Percentiles rank a stretch among this genome's conserved stretches.
Conservation (phyloP, 805 yeast genomes). For the Middelhovenomyces tepae region DNA sequence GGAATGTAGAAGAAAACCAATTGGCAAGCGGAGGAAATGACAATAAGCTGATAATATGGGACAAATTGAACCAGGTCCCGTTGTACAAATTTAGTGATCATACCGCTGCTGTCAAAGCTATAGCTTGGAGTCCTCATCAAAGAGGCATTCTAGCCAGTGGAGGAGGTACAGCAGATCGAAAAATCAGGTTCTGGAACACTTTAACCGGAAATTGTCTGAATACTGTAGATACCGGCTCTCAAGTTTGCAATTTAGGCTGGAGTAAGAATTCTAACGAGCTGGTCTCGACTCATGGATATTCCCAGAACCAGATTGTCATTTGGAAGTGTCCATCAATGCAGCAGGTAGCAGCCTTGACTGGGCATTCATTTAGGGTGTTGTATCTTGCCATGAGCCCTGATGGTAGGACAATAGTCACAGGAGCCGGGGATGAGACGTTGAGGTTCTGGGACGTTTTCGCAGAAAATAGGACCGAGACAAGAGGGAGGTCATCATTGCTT, state of each 20-base stretch:
- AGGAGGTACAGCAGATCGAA: conserved; percentile 92
- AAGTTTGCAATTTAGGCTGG: conserved; percentile 92
- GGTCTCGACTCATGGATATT: conserved; percentile 91
- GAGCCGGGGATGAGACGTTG: conserved; percentile 88
- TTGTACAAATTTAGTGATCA: conserved; percentile 71
- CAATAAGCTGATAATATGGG: conserved; percentile 81
- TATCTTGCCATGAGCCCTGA: conserved; percentile 89
- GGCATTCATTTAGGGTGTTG: conserved; percentile 87
- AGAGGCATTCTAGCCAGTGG: conserved; percentile 90
- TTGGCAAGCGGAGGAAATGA: conserved; percentile 96
- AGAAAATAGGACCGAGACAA: conserved; percentile 52
- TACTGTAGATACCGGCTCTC: conserved; percentile 92
- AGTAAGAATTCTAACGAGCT: conserved; percentile 84
- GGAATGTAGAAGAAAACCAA: conserved; percentile 88
- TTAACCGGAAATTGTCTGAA: conserved; percentile 61
- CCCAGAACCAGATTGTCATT: conserved; percentile 78
- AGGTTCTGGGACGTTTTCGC: conserved; percentile 95
- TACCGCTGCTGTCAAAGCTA: conserved; percentile 91
- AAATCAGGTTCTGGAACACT: conserved; percentile 88
- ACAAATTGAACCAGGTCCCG: conserved; percentile 62
- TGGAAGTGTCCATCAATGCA: conserved; percentile 94
- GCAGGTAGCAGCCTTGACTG: conserved; percentile 87
- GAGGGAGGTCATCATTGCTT: conserved; percentile 53
- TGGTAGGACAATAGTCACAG: conserved; percentile 94
- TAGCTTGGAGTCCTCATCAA: conserved; percentile 97